phyloP scores from a whole-genome alignment of 352 stramenopile genomes.

The Globisporangium megalacanthum region DNA sequence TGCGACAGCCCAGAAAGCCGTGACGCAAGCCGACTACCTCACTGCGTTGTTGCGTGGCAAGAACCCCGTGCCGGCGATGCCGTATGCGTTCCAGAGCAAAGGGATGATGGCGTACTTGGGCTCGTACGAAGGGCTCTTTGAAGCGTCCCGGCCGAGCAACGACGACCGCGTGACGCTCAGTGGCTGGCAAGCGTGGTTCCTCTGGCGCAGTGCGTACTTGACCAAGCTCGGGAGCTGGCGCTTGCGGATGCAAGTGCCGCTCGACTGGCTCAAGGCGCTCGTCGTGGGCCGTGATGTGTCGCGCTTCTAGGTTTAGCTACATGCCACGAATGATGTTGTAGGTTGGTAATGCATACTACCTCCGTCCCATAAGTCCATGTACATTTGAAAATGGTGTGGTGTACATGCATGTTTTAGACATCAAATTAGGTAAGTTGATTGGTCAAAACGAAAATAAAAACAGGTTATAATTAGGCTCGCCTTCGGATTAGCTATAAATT shows the following conservation, averaged over 20 bases:
- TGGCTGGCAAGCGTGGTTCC: conserved; percentile 87
- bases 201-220: conserved; percentile 95
- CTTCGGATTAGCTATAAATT: too few species aligned
- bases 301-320: conserved; percentile 59
- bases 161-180: conserved; percentile 59
- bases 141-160: conserved; percentile 34
- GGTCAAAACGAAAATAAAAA: too few species aligned
- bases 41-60: conserved; percentile 50
- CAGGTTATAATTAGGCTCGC: too few species aligned
- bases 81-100: conserved; percentile 75
- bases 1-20: conserved; percentile 90
- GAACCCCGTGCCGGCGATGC: conserved; percentile 35
- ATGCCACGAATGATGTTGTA: neutral
- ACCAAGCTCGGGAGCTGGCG: conserved; percentile 93
- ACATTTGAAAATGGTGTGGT: too few species aligned
- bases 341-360: too few species aligned
- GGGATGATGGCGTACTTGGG: conserved; percentile 95
- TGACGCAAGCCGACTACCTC: conserved; percentile 70
- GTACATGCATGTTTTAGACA: too few species aligned
- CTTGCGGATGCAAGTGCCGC: conserved; percentile 93
- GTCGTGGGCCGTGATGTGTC: conserved; percentile 95
- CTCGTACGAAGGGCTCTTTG: conserved; percentile 90
- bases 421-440: too few species aligned
- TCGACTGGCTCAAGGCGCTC: conserved; percentile 97
- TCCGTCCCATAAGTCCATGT: too few species aligned